Evolutionary conservation across 768 basidiomycete species (phyloP).

Genomic region (Collybia mongolica): DNA sequence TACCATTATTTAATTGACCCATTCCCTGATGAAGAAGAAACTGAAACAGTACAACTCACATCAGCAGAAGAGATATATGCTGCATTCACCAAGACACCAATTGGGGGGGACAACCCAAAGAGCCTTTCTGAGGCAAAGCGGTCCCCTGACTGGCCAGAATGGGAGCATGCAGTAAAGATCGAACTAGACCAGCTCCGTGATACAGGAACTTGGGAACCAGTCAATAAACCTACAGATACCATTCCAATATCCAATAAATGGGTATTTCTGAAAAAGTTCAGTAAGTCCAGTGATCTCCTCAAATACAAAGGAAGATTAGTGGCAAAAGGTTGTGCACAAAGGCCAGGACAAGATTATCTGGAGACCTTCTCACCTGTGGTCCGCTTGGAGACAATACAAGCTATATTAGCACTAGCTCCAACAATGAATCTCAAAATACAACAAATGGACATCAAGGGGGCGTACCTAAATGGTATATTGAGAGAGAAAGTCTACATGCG

Average conservation of each 20-base stretch:
- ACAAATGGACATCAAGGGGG: conserved; percentile 11
- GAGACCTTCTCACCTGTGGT: conserved; percentile 20
- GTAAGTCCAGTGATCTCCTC: conserved; percentile 22
- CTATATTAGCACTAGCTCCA: conserved; percentile 22
- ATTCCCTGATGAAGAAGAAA: neutral
- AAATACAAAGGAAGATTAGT: conserved; percentile 33
- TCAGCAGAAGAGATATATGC: neutral
- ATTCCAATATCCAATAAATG: conserved; percentile 18
- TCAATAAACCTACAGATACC: conserved; percentile 7
- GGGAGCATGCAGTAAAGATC: conserved; percentile 13
- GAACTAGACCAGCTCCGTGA: conserved; percentile 17
- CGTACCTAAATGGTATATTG: conserved; percentile 10
- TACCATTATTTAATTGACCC: neutral
- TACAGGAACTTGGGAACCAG: conserved; percentile 19
- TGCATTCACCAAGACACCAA: neutral
- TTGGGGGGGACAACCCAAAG: neutral
- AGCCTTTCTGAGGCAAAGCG: conserved; percentile 6
- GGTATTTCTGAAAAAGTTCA: conserved; percentile 28
- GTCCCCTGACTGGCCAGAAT: conserved; percentile 13
- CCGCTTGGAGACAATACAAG: conserved; percentile 12
- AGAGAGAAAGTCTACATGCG: conserved; percentile 32
- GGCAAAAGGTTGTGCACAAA: conserved; percentile 33
- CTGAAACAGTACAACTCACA: too few species aligned
- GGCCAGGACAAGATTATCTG: conserved; percentile 28
- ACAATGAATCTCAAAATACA: neutral